Conservation (phyloP, 768 basidiomycete species). For the Mrakia gelida region DNA sequence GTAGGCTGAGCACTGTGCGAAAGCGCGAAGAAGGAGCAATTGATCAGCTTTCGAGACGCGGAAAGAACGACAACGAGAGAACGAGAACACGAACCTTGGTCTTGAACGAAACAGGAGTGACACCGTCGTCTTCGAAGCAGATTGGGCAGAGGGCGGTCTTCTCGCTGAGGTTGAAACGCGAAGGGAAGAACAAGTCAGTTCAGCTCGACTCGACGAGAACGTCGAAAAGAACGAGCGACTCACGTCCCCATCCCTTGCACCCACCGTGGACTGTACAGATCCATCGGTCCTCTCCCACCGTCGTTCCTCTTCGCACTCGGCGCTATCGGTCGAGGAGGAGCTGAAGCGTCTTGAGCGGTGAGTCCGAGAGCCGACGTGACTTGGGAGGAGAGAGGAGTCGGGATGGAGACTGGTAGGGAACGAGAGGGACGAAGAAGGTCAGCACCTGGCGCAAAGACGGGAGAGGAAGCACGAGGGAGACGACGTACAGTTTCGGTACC, state of each 20-base stretch:
- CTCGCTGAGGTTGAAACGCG: background rate
- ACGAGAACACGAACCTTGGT: conserved; percentile 1
- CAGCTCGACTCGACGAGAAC: background rate
- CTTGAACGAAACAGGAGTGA: background rate
- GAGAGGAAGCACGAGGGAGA: too few species aligned
- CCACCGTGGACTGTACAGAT: conserved; percentile 22
- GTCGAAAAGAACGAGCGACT: background rate
- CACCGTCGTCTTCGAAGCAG: conserved; percentile 10
- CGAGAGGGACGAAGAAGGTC: too few species aligned
- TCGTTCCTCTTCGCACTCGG: background rate
- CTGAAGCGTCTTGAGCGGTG: background rate
- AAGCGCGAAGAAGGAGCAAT: background rate
- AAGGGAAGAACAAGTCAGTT: background rate
- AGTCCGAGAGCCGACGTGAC: background rate
- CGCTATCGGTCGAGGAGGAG: background rate
- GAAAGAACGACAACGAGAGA: background rate
- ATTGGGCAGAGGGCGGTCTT: conserved; percentile 15
- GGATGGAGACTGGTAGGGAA: background rate
- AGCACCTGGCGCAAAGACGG: too few species aligned
- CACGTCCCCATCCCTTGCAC: conserved; percentile 16
- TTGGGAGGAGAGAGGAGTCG: conserved; percentile 9
- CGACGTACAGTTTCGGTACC: conserved; percentile 7
- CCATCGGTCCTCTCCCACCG: background rate
- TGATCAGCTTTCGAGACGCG: background rate
- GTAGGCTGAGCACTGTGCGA: background rate